Evolutionary conservation across 176 grass and related monocot species (phyloP).

Genomic region (Eleusine indica): DNA sequence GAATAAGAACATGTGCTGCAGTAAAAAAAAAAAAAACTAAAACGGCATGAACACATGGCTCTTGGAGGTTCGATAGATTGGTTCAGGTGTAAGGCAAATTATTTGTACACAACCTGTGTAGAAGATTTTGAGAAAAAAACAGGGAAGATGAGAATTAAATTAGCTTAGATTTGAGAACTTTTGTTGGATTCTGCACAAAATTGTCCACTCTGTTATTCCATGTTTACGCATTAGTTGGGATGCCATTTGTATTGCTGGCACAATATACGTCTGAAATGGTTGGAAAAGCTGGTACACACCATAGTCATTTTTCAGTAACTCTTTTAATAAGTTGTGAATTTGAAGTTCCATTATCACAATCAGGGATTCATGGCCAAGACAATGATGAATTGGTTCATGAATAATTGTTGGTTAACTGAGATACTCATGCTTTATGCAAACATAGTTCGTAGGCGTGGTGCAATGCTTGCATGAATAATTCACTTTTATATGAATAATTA

Average conservation of each 20-base stretch:
- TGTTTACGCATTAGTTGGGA: not conserved
- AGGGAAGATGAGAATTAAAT: not conserved
- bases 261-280: slow-evolving; percentile 11
- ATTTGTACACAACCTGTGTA: not conserved
- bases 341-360: not conserved
- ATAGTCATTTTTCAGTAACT: slow-evolving; percentile 20
- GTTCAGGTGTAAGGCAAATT: slow-evolving; percentile 16
- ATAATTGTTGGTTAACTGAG: not conserved
- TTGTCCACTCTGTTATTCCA: not conserved
- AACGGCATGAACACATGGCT: not conserved
- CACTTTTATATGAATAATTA: not conserved
- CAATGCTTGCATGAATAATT: not conserved
- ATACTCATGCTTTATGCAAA: slow-evolving; percentile 4
- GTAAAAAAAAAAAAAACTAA: not conserved
- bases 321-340: not conserved
- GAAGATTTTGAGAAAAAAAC: slow-evolving; percentile 13
- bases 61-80: not conserved
- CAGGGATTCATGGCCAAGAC: not conserved
- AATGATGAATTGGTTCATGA: not conserved
- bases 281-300: not conserved
- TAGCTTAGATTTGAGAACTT: not conserved
- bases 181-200: not conserved
- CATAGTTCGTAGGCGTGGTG: slow-evolving; percentile 16
- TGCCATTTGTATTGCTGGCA: slow-evolving; percentile 19
- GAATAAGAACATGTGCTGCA: not conserved